Percentiles rank a stretch among this genome's conserved stretches.
Conservation (phyloP, 352 stramenopile species). For the Hyphochytrium catenoides region DNA sequence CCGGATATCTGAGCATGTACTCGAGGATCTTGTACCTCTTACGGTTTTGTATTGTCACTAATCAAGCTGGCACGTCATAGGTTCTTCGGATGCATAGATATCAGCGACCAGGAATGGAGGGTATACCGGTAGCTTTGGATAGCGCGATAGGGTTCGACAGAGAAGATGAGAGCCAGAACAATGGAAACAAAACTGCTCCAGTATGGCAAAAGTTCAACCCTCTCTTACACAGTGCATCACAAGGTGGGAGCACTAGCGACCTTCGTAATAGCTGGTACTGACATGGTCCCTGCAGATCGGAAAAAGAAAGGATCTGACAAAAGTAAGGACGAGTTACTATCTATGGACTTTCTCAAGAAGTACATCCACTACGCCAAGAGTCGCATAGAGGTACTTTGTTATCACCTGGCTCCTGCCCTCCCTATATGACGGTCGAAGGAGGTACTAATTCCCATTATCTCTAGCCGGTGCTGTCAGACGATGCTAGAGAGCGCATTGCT, state of each 20-base stretch:
- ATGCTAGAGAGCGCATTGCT: slow-evolving; percentile 77
- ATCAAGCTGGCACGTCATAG: too few species aligned
- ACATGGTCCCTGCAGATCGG: slow-evolving; percentile 19
- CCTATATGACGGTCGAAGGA: slow-evolving; percentile 45
- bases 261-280: slow-evolving; percentile 10
- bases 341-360: slow-evolving; percentile 93
- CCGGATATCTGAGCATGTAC: slow-evolving; percentile 90
- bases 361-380: slow-evolving; percentile 98
- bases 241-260: slow-evolving; percentile 15
- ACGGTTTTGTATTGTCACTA: too few species aligned
- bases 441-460: slow-evolving; percentile 12
- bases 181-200: slow-evolving; percentile 14
- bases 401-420: too few species aligned
- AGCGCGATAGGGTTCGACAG: slow-evolving; percentile 31
- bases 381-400: slow-evolving; percentile 41
- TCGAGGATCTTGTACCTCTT: too few species aligned
- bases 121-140: slow-evolving; percentile 62
- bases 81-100: slow-evolving; percentile 92
- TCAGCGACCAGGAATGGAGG: slow-evolving; percentile 48
- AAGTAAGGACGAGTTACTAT: slow-evolving; percentile 40
- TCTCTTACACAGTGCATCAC: slow-evolving; percentile 44
- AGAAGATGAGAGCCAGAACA: slow-evolving; percentile 31
- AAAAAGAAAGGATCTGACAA: slow-evolving; percentile 11
- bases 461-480: slow-evolving; percentile 52
- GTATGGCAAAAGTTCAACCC: slow-evolving; percentile 75